A percentile compares a stretch with the other conserved stretches of the same genome.
Conservation (phyloP, 2,329 filamentous ascomycete genomes). For the Colletotrichum eremochloae region DNA sequence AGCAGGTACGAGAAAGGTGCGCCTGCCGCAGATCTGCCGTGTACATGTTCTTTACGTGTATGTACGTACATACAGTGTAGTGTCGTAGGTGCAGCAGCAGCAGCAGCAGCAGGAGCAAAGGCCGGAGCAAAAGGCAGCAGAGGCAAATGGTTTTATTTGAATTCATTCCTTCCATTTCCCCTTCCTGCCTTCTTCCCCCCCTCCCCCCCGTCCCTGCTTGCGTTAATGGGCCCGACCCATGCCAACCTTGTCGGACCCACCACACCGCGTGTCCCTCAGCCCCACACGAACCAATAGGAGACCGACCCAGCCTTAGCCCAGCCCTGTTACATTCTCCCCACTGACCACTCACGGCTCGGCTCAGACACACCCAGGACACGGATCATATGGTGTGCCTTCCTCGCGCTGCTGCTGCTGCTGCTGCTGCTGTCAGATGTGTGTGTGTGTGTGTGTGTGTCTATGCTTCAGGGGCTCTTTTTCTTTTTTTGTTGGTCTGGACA, state of each 20-base stretch:
- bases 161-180: conserved; percentile 5
- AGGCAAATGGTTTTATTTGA: conserved; percentile 17
- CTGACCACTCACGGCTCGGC: conserved; percentile 27
- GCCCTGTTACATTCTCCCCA: conserved; percentile 10
- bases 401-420: conserved; percentile 1
- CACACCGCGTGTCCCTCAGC: conserved; percentile 7
- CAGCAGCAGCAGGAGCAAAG: no score
- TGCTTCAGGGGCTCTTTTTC: conserved; percentile 41
- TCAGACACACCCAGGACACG: conserved; percentile 11
- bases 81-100: no score
- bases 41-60: not conserved
- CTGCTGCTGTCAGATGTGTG: not conserved
- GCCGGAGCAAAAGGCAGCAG: not conserved
- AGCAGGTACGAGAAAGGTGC: no score
- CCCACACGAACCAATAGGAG: conserved; percentile 4
- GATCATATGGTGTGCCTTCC: conserved; percentile 21
- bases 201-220: conserved; percentile 16
- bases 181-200: not conserved
- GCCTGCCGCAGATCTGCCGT: no score
- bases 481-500: conserved; percentile 34
- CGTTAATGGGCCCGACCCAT: conserved; percentile 11
- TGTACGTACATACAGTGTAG: not conserved
- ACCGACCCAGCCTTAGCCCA: conserved; percentile 23
- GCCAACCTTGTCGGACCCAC: conserved; percentile 26
- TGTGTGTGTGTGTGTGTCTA: not conserved